Evolutionary conservation across 495 filamentous ascomycete species (phyloP).

Genomic region (Trichoderma asperelloides): DNA sequence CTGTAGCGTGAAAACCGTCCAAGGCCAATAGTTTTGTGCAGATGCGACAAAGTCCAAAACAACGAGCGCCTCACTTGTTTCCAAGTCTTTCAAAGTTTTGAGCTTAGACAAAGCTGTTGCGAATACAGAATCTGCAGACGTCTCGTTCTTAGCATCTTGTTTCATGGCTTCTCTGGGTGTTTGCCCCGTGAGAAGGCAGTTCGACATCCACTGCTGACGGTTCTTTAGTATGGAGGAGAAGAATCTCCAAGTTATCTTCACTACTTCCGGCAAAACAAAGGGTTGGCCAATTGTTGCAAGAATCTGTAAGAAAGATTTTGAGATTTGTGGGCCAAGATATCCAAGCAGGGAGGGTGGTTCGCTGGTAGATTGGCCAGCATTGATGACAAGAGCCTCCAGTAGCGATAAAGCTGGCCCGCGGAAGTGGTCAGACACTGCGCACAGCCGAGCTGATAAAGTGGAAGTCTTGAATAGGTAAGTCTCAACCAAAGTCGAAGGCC

Average conservation of each 20-base stretch:
- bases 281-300: constrained; percentile 73
- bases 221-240: constrained; percentile 81
- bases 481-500: constrained; percentile 56
- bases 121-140: constrained; percentile 52
- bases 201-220: constrained; percentile 90
- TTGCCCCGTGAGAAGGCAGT: constrained; percentile 81
- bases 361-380: constrained; percentile 47
- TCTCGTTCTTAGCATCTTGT: constrained; percentile 40
- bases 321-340: constrained; percentile 70
- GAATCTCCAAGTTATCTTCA: constrained; percentile 69
- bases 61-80: constrained; percentile 53
- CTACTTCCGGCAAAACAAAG: constrained; percentile 48
- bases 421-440: constrained; percentile 61
- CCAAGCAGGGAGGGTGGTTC: constrained; percentile 88
- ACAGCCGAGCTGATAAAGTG: constrained; percentile 67
- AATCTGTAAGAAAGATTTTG: constrained; percentile 73
- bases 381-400: constrained; percentile 64
- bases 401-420: constrained; percentile 55
- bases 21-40: constrained; percentile 86
- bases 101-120: constrained; percentile 66
- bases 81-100: constrained; percentile 53
- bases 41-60: constrained; percentile 79
- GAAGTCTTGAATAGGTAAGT: constrained; percentile 69
- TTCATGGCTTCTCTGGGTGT: constrained; percentile 67
- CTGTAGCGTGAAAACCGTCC: constrained; percentile 70